phyloP scores from a whole-genome alignment of 495 filamentous ascomycete species.

The Patellaria atrata region DNA sequence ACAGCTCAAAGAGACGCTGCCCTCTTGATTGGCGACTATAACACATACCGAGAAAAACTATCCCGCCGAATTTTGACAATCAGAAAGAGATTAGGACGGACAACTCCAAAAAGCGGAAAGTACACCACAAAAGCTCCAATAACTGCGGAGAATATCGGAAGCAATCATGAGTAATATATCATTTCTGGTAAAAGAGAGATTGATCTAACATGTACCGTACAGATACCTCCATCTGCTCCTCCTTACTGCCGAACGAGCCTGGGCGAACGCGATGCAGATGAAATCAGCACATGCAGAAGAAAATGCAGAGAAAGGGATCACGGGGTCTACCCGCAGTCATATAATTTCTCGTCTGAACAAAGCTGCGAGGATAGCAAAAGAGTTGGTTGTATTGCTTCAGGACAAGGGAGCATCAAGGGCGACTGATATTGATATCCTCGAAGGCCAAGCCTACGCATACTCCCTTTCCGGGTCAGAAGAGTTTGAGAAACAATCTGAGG shows the following conservation, averaged over 20 bases:
- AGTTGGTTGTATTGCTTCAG: constrained; percentile 50
- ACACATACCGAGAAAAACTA: constrained; percentile 65
- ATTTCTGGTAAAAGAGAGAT: background rate
- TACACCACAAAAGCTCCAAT: constrained; percentile 58
- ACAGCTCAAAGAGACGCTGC: constrained; percentile 63
- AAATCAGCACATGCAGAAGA: constrained; percentile 72
- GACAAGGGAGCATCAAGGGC: constrained; percentile 45
- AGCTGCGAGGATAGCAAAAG: constrained; percentile 51
- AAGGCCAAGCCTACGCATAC: constrained; percentile 72
- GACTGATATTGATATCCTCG: constrained; percentile 56
- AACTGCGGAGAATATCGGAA: constrained; percentile 61
- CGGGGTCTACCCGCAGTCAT: constrained; percentile 67
- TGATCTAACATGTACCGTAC: background rate
- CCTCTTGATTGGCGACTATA: constrained; percentile 76
- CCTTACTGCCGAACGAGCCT: constrained; percentile 78
- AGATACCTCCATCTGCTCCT: constrained; percentile 72
- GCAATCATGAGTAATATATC: constrained; percentile 53
- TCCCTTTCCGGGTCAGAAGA: constrained; percentile 57
- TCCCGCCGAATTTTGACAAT: constrained; percentile 68
- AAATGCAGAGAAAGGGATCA: constrained; percentile 49
- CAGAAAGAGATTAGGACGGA: constrained; percentile 69
- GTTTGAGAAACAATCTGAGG: constrained; percentile 58
- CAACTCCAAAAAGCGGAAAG: constrained; percentile 71
- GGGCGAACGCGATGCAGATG: constrained; percentile 93
- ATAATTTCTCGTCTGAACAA: constrained; percentile 79